Conservation (phyloP, 164 flowering plant species). For the Houttuynia cordata region DNA sequence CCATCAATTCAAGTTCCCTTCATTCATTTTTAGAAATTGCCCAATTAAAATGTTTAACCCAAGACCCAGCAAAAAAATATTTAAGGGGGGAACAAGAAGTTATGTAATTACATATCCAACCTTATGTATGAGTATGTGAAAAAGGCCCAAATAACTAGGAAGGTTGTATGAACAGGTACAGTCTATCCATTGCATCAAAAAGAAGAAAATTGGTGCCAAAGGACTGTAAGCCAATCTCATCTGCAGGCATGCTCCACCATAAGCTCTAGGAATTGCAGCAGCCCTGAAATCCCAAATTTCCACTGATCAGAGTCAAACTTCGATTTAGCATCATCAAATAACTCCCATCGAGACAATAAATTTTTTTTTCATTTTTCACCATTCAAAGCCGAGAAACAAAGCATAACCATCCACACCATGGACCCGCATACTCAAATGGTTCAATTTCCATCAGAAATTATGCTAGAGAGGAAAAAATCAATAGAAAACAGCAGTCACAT, state of each 20-base stretch:
- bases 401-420: too few species aligned
- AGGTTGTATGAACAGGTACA: constrained; percentile 52
- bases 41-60: background rate
- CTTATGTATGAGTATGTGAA: constrained; percentile 61
- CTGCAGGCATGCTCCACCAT: constrained; percentile 50
- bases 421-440: too few species aligned
- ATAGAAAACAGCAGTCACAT: too few species aligned
- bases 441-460: too few species aligned
- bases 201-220: constrained; percentile 51
- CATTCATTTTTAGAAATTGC: background rate
- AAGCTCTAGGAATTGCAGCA: constrained; percentile 60
- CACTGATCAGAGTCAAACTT: background rate
- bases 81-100: background rate
- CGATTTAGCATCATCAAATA: background rate
- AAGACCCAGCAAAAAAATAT: background rate
- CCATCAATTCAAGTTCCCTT: background rate
- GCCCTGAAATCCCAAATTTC: constrained; percentile 34
- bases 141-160: constrained; percentile 54
- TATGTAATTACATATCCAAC: constrained; percentile 16
- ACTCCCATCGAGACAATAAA: background rate
- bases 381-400: too few species aligned
- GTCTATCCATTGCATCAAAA: constrained; percentile 66
- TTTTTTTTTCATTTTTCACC: background rate
- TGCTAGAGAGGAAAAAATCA: too few species aligned
- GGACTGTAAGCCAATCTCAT: constrained; percentile 68